phyloP scores from a whole-genome alignment of 768 basidiomycete genomes.

The Mycena kentingensis region DNA sequence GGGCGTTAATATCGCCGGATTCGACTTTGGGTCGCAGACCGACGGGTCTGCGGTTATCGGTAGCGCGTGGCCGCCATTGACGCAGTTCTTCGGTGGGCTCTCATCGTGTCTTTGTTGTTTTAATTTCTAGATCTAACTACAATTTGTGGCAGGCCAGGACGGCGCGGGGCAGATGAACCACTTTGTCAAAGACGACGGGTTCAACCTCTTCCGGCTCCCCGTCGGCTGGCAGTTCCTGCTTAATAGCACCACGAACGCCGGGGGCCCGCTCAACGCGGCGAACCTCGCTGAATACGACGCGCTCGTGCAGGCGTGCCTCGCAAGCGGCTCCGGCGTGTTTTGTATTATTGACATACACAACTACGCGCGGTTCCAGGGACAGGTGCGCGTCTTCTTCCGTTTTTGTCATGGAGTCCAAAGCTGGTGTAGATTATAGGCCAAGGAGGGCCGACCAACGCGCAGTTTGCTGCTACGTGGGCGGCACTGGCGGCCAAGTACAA shows the following conservation, averaged over 20 bases:
- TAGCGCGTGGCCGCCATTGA: conserved; percentile 46
- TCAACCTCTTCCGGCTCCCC: conserved; percentile 61
- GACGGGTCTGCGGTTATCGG: conserved; percentile 45
- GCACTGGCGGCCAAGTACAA: conserved; percentile 53
- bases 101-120: neutral
- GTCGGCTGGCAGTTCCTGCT: conserved; percentile 64
- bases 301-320: conserved; percentile 51
- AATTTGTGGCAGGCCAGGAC: conserved; percentile 33
- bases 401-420: neutral
- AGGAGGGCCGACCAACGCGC: conserved; percentile 56
- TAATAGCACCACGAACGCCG: conserved; percentile 36
- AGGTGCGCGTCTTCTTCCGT: conserved; percentile 33
- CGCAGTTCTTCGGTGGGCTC: conserved; percentile 41
- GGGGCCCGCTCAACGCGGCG: conserved; percentile 40
- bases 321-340: conserved; percentile 48
- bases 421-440: conserved; percentile 54
- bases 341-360: conserved; percentile 64
- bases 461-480: conserved; percentile 56
- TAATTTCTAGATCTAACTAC: too few species aligned
- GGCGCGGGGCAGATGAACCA: conserved; percentile 63
- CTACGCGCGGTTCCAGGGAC: conserved; percentile 57
- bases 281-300: conserved; percentile 54
- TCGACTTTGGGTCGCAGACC: conserved; percentile 54
- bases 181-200: conserved; percentile 54
- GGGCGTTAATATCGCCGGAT: conserved; percentile 58